A percentile compares a stretch with the other conserved stretches of the same genome.
Evolutionary conservation across 2,329 filamentous ascomycete species (phyloP).

Genomic region (Alternaria atra): DNA sequence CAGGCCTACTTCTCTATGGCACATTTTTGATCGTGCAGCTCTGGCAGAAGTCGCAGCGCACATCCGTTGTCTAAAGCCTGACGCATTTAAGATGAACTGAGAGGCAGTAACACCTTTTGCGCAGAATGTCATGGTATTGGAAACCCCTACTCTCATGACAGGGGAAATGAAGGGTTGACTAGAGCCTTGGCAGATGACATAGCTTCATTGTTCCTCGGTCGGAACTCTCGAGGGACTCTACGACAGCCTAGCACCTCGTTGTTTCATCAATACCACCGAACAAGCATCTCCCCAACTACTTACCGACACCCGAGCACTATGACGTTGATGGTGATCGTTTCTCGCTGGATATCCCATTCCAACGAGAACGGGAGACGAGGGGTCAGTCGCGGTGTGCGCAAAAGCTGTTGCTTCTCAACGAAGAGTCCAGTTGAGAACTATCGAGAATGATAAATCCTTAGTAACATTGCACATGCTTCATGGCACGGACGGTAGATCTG

Average conservation of each 20-base stretch:
- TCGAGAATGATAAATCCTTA: neutral
- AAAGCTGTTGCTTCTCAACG: neutral
- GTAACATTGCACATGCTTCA: neutral
- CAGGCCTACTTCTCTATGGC: neutral
- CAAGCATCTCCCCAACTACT: neutral
- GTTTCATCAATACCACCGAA: constrained; percentile 11
- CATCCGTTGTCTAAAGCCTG: neutral
- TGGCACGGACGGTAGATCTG: constrained; percentile 11
- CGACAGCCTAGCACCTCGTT: constrained; percentile 5
- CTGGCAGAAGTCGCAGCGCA: neutral
- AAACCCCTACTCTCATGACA: neutral
- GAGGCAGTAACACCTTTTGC: neutral
- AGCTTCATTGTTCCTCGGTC: neutral
- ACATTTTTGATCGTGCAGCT: neutral
- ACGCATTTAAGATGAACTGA: neutral
- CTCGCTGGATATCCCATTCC: neutral
- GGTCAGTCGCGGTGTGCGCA: neutral
- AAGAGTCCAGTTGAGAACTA: neutral
- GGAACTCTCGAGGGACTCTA: neutral
- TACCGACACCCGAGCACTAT: neutral
- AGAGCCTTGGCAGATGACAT: constrained; percentile 13
- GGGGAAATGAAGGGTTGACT: constrained; percentile 12
- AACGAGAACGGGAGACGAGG: rapidly evolving
- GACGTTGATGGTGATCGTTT: neutral
- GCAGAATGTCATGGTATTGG: constrained; percentile 2